Evolutionary conservation across 352 stramenopile genomes (phyloP).

Genomic region (Phytophthora sp.): DNA sequence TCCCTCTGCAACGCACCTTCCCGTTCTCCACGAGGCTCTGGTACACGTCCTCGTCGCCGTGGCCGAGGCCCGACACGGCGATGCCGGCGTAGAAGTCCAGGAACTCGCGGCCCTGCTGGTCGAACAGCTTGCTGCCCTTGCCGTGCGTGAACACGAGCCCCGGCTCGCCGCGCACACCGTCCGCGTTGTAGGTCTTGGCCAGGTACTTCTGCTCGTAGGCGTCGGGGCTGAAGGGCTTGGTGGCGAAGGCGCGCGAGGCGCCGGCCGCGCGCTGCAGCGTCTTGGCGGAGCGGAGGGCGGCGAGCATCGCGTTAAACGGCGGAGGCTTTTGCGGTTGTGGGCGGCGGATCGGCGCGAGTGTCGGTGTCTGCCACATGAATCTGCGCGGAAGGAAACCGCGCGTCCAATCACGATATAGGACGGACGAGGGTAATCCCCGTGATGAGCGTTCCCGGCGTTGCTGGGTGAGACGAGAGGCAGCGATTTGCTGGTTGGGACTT

Average conservation of each 20-base stretch:
- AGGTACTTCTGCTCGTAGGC: constrained; percentile 85
- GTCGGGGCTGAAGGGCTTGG: constrained; percentile 54
- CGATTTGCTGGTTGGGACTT: no score
- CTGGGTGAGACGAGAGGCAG: constrained; percentile 1
- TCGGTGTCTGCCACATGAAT: background rate
- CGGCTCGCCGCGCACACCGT: constrained; percentile 71
- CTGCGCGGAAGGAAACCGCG: background rate
- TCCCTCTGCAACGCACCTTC: constrained; percentile 28
- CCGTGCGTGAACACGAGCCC: constrained; percentile 86
- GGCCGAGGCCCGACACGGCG: constrained; percentile 85
- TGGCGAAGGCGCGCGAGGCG: constrained; percentile 30
- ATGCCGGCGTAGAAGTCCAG: constrained; percentile 97
- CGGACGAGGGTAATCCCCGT: constrained; percentile 15
- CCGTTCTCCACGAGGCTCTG: constrained; percentile 63
- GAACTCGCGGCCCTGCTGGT: constrained; percentile 80
- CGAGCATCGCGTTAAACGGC: constrained; percentile 22
- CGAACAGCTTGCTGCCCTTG: constrained; percentile 92
- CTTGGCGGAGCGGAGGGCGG: constrained; percentile 21
- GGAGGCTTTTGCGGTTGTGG: constrained; percentile 28
- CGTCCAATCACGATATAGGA: constrained; percentile 37
- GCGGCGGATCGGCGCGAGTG: background rate
- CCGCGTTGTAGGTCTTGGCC: constrained; percentile 80
- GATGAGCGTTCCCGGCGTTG: constrained; percentile 13
- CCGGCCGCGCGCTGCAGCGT: constrained; percentile 16
- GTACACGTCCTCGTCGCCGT: constrained; percentile 91